Evolutionary conservation across 805 yeast genomes (phyloP).

Genomic region (Metschnikowia similis): DNA sequence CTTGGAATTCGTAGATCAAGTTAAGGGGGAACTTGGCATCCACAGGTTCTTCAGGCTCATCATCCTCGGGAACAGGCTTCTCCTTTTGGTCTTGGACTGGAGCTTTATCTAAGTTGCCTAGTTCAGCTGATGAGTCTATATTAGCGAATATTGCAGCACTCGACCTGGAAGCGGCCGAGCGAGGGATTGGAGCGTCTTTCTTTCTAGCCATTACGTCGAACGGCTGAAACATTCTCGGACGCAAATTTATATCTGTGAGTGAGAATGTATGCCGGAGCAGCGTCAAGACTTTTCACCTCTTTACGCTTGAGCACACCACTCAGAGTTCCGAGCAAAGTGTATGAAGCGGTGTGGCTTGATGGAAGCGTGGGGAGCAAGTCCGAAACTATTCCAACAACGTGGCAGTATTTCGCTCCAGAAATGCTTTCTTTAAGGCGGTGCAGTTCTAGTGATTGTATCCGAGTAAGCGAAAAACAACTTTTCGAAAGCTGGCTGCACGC

Average conservation of each 20-base stretch:
- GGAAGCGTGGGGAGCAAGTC: no score
- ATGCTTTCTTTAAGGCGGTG: no score
- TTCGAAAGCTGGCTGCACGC: no score
- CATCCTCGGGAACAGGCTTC: not conserved
- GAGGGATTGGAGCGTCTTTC: slow-evolving; percentile 6
- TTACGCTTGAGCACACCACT: no score
- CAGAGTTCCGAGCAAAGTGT: no score
- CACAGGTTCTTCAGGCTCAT: slow-evolving; percentile 6
- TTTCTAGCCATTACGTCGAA: slow-evolving; percentile 15
- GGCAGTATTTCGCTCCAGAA: no score
- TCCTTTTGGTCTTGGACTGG: not conserved
- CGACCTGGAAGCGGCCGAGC: slow-evolving; percentile 14
- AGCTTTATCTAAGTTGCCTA: not conserved
- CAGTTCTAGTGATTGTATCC: no score
- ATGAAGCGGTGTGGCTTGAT: no score
- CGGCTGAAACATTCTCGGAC: not conserved
- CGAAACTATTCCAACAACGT: no score
- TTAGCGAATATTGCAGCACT: slow-evolving; percentile 15
- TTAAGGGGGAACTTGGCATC: slow-evolving; percentile 13
- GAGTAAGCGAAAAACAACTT: no score
- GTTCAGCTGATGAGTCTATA: slow-evolving; percentile 1
- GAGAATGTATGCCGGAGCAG: not conserved
- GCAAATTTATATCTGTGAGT: slow-evolving; percentile 1
- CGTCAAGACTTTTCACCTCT: no score
- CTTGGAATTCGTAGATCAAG: slow-evolving; percentile 30